Conservation (phyloP, 2,329 filamentous ascomycete genomes). For the Leptographium radiaticola region DNA sequence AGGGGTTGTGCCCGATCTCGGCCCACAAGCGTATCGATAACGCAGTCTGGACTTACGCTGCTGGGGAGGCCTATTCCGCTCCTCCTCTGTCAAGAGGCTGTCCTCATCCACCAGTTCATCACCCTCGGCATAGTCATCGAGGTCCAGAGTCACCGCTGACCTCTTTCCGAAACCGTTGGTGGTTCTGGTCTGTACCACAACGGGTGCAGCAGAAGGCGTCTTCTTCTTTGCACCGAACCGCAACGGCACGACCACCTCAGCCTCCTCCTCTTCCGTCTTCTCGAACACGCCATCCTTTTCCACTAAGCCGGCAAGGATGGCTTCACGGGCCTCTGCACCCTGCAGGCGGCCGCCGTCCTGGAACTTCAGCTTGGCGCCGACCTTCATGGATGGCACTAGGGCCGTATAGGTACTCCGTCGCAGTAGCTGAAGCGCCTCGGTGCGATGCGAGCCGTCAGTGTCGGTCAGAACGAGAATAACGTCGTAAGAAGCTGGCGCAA, state of each 20-base stretch:
- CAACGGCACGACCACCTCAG: conserved; percentile 45
- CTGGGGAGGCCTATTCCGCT: conserved; percentile 62
- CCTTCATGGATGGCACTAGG: conserved; percentile 57
- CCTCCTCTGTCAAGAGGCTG: conserved; percentile 70
- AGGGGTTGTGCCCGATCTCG: not conserved
- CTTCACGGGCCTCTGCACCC: conserved; percentile 53
- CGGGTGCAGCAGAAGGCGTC: conserved; percentile 4
- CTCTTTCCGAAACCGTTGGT: conserved; percentile 4
- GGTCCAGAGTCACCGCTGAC: conserved; percentile 19
- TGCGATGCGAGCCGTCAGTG: conserved; percentile 45
- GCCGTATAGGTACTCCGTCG: conserved; percentile 50
- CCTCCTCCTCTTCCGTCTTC: conserved; percentile 53
- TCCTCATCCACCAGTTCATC: conserved; percentile 91
- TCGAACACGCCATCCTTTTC: conserved; percentile 52
- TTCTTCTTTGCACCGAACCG: conserved; percentile 51
- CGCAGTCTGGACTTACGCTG: conserved; percentile 52
- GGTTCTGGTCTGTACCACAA: not conserved
- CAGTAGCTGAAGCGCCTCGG: conserved; percentile 53
- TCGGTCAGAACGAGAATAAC: conserved; percentile 73
- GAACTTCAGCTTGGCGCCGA: conserved; percentile 53
- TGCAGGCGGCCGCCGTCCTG: conserved; percentile 49
- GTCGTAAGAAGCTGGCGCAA: conserved; percentile 70
- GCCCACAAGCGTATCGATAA: not conserved
- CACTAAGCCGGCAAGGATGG: conserved; percentile 69
- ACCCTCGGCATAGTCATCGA: conserved; percentile 46